These are phyloP conservation scores for Globisporangium cederbergense DNA, from an alignment of 352 stramenopile genomes.

Conservation along the genomic window DNA sequence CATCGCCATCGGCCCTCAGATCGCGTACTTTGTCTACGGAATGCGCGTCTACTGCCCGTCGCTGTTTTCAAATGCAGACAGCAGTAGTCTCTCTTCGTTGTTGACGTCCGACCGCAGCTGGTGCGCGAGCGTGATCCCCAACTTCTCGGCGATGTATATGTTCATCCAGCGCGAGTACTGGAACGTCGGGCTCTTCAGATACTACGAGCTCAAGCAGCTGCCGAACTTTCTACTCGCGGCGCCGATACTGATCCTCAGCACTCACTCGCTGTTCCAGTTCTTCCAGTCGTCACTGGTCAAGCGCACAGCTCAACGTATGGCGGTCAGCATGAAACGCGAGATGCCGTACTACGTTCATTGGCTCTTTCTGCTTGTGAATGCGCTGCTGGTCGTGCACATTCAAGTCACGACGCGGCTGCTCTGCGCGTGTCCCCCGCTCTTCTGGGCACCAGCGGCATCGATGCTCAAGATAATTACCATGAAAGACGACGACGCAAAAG, in stretches of 20 bases:
- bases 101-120: constrained; percentile 55
- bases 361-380: constrained; percentile 73
- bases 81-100: constrained; percentile 1
- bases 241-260: constrained; percentile 79
- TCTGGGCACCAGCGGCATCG: constrained; percentile 62
- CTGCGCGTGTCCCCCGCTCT: constrained; percentile 68
- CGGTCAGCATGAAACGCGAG: constrained; percentile 10
- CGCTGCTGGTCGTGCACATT: constrained; percentile 78
- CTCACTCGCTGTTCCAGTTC: constrained; percentile 48
- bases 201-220: constrained; percentile 93
- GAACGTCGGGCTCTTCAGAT: constrained; percentile 92
- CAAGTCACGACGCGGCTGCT: constrained; percentile 84
- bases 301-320: not conserved
- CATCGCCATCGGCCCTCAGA: constrained; percentile 58
- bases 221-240: constrained; percentile 93
- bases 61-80: constrained; percentile 21
- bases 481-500: not conserved
- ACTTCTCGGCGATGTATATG: constrained; percentile 89
- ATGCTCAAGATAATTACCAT: constrained; percentile 13
- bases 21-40: constrained; percentile 63
- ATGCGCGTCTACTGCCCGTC: constrained; percentile 66
- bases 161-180: constrained; percentile 95
- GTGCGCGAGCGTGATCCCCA: constrained; percentile 62
- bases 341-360: constrained; percentile 69
- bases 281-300: constrained; percentile 25